Conservation (phyloP, 129 eudicot genomes). For the Pittosporum tobira region DNA sequence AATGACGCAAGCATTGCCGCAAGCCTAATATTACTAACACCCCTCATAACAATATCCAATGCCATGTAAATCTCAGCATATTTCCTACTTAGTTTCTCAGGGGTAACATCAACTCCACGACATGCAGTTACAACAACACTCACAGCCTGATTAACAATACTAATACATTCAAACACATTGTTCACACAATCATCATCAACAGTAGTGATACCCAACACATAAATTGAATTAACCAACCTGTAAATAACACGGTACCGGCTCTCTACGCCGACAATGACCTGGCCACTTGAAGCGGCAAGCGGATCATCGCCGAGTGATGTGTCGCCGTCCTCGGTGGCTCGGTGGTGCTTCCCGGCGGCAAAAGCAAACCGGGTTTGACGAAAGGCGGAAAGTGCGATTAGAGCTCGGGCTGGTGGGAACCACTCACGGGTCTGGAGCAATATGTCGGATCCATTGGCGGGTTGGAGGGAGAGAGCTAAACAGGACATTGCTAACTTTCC, state of each 20-base stretch:
- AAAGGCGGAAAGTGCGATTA: conserved; percentile 78
- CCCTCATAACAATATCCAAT: conserved; percentile 81
- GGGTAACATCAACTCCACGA: conserved; percentile 91
- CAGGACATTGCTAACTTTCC: conserved; percentile 56
- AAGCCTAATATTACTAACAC: conserved; percentile 75
- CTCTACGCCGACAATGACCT: conserved; percentile 80
- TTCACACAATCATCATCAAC: conserved; percentile 51
- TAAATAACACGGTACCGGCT: conserved; percentile 75
- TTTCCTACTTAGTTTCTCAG: conserved; percentile 79
- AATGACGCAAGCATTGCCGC: conserved; percentile 86
- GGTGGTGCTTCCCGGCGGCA: conserved; percentile 43
- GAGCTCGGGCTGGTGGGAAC: conserved; percentile 95
- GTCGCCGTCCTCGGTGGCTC: conserved; percentile 35
- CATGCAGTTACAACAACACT: conserved; percentile 86
- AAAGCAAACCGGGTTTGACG: conserved; percentile 75
- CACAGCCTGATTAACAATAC: conserved; percentile 75
- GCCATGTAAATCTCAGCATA: conserved; percentile 92
- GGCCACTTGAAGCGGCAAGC: conserved; percentile 90
- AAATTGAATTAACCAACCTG: conserved; percentile 63
- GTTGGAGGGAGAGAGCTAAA: conserved; percentile 83
- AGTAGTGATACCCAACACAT: conserved; percentile 64
- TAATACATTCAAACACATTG: conserved; percentile 78
- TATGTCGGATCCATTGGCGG: conserved; percentile 79
- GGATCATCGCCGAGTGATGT: conserved; percentile 79
- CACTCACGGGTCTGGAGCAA: conserved; percentile 96